Base-by-base conservation (phyloP, 306 rosid genomes). In the Mimosa pudica region DNA sequence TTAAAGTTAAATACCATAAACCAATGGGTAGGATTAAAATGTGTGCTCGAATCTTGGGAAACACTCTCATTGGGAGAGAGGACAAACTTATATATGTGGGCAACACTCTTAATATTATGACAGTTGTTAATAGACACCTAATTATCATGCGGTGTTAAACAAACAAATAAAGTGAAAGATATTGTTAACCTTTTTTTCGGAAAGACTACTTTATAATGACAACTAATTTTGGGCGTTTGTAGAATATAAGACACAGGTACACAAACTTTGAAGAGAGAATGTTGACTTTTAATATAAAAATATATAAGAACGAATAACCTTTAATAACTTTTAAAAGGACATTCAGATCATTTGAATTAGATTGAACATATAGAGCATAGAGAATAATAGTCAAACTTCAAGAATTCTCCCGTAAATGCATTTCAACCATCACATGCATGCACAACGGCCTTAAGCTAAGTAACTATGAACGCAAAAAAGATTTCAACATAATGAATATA, bases 381-480 rank as follows among this genome's bases (percentile, higher is more conserved):
- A 60, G 80, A 74, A 60, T 71, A 74, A 60, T 71, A 74, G 75
- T 85, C 85, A 78, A 78, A 66, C 13, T 14, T 61, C 7, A 10
- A 77, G 75, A 77, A 49, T 47, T 41, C 20, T 84, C 51, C 55
- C 54, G 16, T 24, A 70, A 70, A 36, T 18, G 74, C 74, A 45
- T 69, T 45, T n/a, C 54, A 69, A 45, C 13, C 36, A 8, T 60
- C 65, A 57, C 63, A 57, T 57, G 45, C 16, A 35, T 57, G 44
- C 36, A 35, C 10, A 20, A 24, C 44, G 44, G 7, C 75, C 33
- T 11, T 49, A 49, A 11, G 13, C 14, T 24, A n/a, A n/a, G 20
- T 55, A n/a, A 55, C n/a, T 7, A 55, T 55, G 18, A 68, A 20
- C 5, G 57, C n/a, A 36, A 10, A 70, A 36, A 10, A 70, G 2